Base-by-base conservation (phyloP, 805 yeast genomes). In the Candida loeiensis region DNA sequence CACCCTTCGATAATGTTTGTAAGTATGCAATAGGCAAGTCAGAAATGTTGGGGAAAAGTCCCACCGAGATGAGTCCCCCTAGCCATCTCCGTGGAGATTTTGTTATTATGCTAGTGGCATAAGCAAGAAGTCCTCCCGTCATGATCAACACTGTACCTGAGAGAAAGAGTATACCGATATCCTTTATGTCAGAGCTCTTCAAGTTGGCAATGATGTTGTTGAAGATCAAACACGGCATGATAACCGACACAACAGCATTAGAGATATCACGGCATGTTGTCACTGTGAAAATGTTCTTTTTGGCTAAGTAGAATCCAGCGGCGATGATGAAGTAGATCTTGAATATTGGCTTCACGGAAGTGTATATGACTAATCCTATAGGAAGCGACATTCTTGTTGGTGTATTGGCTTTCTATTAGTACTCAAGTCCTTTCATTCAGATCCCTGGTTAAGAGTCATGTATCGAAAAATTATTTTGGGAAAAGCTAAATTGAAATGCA, bases 21-120 rank as follows among this genome's bases (percentile, higher is more conserved):
- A 81, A 58, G 49, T 87, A 88, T 0, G 95, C 95, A 49, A 87
- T 84, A 0, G 96, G 95, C 41, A 87, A 68, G 61, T 87, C 95
- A 12, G 89, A 77, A 32, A 83, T 79, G 54, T 87, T 87, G 32
- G 89, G 90, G 53, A 86, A 77, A 21, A 84, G 66, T 0, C 91
- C 88, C 7, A 85, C 87, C 20, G 82, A 73, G 5, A 83, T 45
- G 14, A 82, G 55, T 0, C 95, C 95, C 39, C 95, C 93, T 18
- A 73, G 63, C 91, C 95, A 87, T 27, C 74, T 61, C 43, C 72
- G 74, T 3, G 95, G 95, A 4, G 78, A 76, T 4, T 79, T 79
- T 2, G 86, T 71, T 1, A 71, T 49, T 17, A 71, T 48, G 77
- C 64, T 59, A 11, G 76, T 73, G 2, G 56, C 32, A 6, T 58